Evolutionary conservation across 768 basidiomycete species (phyloP), one percentile per base, ranked within the genome.

Genomic region (Phylloporus sp.): DNA sequence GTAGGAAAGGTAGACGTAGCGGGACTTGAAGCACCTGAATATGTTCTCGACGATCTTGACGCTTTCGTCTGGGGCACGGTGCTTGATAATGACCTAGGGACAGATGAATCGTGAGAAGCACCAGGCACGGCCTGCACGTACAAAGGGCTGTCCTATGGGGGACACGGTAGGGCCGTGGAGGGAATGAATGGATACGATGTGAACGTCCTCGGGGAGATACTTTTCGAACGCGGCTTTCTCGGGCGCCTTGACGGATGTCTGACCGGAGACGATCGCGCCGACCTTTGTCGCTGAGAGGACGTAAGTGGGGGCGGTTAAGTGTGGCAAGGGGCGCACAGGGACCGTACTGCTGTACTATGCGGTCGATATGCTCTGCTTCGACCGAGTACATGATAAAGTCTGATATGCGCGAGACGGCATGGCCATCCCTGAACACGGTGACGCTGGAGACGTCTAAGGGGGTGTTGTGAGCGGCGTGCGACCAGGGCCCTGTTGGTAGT

Each of bases 321-420:
- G 12, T 18, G 49, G 26, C 51, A n/a, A 39, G 27, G 46, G 28
- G 36, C 89, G 54, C 58, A 94, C 93, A 95, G n/a, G 94, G 91
- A 8, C 95, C 95, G 62, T 84, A 98, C 59, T 90, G 78, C 11
- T 77, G 77, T 8, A 97, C 95, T n/a, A 95, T 91, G 1, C 73
- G 68, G 29, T 82, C 81, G 54, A 97, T 88, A 62, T 78, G 85
- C 59, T 92, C 92, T 16, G 95, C 94, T 64, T 97, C 95, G 42
- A 98, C 92, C 16, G 91, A 88, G 70, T 97, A 98, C 63, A 98
- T 79, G 69, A 98, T 89, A 57, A 93, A 90, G 70, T 98, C 95
- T 26, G 92, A 88, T 4, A 86, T 79, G 10, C 95, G 81, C 3
- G 95, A 86, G 13, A 98, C 94, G 23, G 77, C 78, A 61, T 97